Percentiles rank a stretch among this genome's conserved stretches.
phyloP scores from a whole-genome alignment of 2,329 filamentous ascomycete genomes.

The Colletotrichum filicis region DNA sequence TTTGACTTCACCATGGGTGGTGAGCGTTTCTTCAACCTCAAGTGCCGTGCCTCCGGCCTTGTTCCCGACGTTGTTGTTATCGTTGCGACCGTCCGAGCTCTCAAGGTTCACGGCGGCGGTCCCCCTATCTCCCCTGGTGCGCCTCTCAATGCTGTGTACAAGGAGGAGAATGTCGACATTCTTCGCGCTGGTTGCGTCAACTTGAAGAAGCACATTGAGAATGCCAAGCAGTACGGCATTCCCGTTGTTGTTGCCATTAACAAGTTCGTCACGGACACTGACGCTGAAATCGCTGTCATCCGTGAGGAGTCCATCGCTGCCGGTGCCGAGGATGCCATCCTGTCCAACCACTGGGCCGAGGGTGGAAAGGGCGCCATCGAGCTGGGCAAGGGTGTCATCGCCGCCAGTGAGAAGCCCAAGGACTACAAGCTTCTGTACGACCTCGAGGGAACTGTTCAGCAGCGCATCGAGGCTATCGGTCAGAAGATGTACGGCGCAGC shows the following conservation, averaged over 20 bases:
- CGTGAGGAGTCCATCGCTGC: slow-evolving; percentile 91
- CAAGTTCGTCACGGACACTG: slow-evolving; percentile 93
- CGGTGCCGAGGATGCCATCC: slow-evolving; percentile 92
- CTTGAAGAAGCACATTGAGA: slow-evolving; percentile 92
- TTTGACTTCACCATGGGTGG: slow-evolving; percentile 99
- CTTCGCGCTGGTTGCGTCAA: slow-evolving; percentile 93
- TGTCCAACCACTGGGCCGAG: slow-evolving; percentile 96
- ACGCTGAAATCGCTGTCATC: slow-evolving; percentile 89
- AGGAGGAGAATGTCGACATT: slow-evolving; percentile 91
- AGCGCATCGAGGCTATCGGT: slow-evolving; percentile 91
- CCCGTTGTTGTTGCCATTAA: slow-evolving; percentile 98
- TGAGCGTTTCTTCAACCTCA: slow-evolving; percentile 99
- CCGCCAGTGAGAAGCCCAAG: slow-evolving; percentile 84
- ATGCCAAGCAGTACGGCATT: slow-evolving; percentile 88
- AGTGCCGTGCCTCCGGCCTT: slow-evolving; percentile 94
- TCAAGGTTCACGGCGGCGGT: slow-evolving; percentile 97
- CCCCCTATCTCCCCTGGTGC: slow-evolving; percentile 93
- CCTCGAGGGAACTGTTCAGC: slow-evolving; percentile 81
- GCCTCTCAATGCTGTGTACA: slow-evolving; percentile 87
- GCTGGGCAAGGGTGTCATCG: slow-evolving; percentile 86
- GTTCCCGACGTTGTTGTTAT: slow-evolving; percentile 94
- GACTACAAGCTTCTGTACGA: slow-evolving; percentile 89
- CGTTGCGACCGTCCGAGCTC: slow-evolving; percentile 92
- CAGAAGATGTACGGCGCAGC: slow-evolving; percentile 94
- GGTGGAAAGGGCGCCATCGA: slow-evolving; percentile 91